Percentiles rank a stretch among this genome's conserved stretches.
Evolutionary conservation across 2,329 filamentous ascomycete species (phyloP).

Genomic region (Penicillium sp.): DNA sequence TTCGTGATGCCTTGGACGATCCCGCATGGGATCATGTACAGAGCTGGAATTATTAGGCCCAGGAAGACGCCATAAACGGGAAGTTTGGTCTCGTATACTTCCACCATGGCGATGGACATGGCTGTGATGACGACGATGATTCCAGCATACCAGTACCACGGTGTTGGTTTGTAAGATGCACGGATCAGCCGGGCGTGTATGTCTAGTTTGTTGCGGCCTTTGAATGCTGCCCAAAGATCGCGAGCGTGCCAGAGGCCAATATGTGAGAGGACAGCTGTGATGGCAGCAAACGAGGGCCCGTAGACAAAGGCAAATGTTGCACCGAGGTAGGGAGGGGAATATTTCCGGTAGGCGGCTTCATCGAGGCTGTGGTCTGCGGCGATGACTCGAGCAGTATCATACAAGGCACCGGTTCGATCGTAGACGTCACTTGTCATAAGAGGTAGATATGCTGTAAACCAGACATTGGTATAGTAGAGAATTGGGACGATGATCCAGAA

Average conservation of each 20-base stretch:
- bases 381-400: constrained; percentile 64
- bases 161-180: constrained; percentile 41
- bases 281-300: constrained; percentile 66
- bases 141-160: constrained; percentile 49
- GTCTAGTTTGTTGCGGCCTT: constrained; percentile 44
- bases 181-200: constrained; percentile 48
- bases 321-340: constrained; percentile 66
- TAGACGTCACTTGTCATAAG: constrained; percentile 34
- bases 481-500: constrained; percentile 42
- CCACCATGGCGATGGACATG: constrained; percentile 38
- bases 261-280: constrained; percentile 54
- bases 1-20: constrained; percentile 52
- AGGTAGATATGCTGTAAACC: constrained; percentile 34
- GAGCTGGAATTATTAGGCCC: constrained; percentile 44
- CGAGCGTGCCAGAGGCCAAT: constrained; percentile 34
- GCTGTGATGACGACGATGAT: constrained; percentile 39
- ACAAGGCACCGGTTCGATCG: constrained; percentile 54
- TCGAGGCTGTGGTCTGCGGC: constrained; percentile 59
- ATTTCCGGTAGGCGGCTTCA: constrained; percentile 62
- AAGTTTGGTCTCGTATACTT: constrained; percentile 49
- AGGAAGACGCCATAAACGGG: constrained; percentile 51
- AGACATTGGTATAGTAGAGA: constrained; percentile 37
- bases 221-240: constrained; percentile 34
- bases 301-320: constrained; percentile 60
- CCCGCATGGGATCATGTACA: constrained; percentile 51